Percentiles rank a stretch among this genome's conserved stretches.
These are phyloP conservation scores for Globisporangium abappressorium DNA, from an alignment of 352 stramenopile species.

Conservation along the genomic window DNA sequence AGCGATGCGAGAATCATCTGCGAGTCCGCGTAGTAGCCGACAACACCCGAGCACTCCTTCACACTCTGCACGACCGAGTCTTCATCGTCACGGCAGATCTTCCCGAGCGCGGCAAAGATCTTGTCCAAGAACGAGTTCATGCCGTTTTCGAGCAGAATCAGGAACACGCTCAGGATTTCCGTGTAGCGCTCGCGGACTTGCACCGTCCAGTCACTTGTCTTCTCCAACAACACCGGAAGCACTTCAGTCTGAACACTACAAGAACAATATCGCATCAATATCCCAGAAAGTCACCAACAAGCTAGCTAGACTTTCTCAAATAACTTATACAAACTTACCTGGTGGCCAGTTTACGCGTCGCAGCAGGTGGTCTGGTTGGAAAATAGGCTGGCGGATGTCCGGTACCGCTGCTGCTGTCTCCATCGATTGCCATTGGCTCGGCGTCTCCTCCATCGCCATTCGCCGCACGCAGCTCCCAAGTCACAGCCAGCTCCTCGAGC, in stretches of 20 bases:
- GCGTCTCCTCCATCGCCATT: conserved; percentile 22
- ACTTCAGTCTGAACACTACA: conserved; percentile 47
- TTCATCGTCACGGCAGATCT: conserved; percentile 78
- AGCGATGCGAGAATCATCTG: conserved; percentile 74
- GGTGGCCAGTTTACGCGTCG: conserved; percentile 42
- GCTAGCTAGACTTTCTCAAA: background rate
- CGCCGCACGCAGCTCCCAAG: conserved; percentile 34
- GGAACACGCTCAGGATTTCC: conserved; percentile 59
- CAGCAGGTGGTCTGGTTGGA: conserved; percentile 36
- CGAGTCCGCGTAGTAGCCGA: conserved; percentile 70
- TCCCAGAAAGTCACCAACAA: background rate
- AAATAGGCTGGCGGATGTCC: conserved; percentile 45
- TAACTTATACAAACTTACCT: conserved; percentile 15
- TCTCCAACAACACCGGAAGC: conserved; percentile 58
- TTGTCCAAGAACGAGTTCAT: conserved; percentile 76
- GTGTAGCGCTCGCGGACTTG: conserved; percentile 75
- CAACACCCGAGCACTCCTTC: conserved; percentile 53
- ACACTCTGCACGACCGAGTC: conserved; percentile 57
- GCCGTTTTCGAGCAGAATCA: conserved; percentile 60
- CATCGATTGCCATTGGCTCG: conserved; percentile 41
- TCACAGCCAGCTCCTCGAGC: conserved; percentile 41
- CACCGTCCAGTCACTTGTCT: conserved; percentile 76
- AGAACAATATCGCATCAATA: background rate
- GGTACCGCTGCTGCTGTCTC: background rate
- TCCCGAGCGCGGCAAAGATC: conserved; percentile 66